These are phyloP conservation scores for Chlorella sp. DNA, from an alignment of 139 green algal genomes.

Conservation along the genomic window DNA sequence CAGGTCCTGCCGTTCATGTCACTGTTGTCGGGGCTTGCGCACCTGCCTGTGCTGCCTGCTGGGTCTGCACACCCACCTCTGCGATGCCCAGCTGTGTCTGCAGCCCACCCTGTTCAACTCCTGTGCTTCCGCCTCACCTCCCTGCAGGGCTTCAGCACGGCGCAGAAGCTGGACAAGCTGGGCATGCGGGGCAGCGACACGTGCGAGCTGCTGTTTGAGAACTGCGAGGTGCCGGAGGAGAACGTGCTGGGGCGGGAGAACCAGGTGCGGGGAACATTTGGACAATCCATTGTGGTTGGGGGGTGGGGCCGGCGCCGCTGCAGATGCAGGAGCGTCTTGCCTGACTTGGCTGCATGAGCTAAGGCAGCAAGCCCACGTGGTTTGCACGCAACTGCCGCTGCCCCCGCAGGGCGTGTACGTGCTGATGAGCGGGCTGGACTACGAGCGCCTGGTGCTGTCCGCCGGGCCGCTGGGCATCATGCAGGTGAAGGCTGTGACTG, in stretches of 20 bases:
- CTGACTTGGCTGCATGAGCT: no score
- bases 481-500: constrained; percentile 44
- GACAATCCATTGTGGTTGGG: neutral
- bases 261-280: constrained; percentile 13
- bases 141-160: constrained; percentile 77
- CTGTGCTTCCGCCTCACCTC: no score
- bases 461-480: constrained; percentile 88
- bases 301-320: no score
- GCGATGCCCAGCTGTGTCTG: no score
- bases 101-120: no score
- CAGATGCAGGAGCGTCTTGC: no score
- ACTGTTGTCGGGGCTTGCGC: no score
- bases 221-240: constrained; percentile 84
- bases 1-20: no score
- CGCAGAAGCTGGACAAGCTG: constrained; percentile 97
- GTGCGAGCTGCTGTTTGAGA: constrained; percentile 95
- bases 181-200: constrained; percentile 95
- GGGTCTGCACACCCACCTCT: no score
- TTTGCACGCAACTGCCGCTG: neutral
- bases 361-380: neutral
- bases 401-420: constrained; percentile 78
- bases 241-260: constrained; percentile 89
- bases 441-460: constrained; percentile 91
- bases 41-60: no score
- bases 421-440: constrained; percentile 91